These are phyloP conservation scores for Neofusicoccum sp. DNA, from an alignment of 2,329 filamentous ascomycete genomes.

Conservation along the genomic window DNA sequence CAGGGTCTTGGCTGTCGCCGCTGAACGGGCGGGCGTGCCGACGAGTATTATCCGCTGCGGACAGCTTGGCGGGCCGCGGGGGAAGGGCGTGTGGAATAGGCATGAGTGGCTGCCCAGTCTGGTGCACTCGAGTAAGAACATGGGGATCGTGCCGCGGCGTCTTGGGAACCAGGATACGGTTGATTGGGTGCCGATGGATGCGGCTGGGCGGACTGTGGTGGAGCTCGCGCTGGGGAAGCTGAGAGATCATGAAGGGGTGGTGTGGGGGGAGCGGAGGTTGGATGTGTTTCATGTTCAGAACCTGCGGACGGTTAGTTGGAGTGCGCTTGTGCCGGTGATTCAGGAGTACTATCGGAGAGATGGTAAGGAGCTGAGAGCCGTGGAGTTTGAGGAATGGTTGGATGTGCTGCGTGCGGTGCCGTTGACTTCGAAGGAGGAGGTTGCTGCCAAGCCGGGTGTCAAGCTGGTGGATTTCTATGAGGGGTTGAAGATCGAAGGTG, in stretches of 20 bases:
- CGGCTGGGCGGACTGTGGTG: conserved; percentile 16
- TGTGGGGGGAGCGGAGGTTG: not conserved
- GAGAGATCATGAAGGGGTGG: not conserved
- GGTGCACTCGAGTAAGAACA: conserved; percentile 27
- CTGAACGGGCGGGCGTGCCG: conserved; percentile 30
- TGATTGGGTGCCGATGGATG: conserved; percentile 31
- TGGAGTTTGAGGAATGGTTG: conserved; percentile 22
- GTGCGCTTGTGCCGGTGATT: conserved; percentile 19
- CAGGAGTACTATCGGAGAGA: not conserved
- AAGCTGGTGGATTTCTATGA: conserved; percentile 26
- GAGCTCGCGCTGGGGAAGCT: conserved; percentile 5
- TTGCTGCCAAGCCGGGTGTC: conserved; percentile 22
- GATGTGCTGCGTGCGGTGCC: conserved; percentile 15
- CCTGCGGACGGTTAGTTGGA: conserved; percentile 19
- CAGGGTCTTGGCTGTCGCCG: conserved; percentile 35
- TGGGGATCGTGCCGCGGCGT: conserved; percentile 27
- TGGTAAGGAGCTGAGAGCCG: not conserved
- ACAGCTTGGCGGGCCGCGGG: conserved; percentile 34
- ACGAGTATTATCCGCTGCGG: conserved; percentile 32
- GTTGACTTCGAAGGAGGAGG: conserved; percentile 11
- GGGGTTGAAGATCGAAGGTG: conserved; percentile 19
- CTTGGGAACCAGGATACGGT: conserved; percentile 27
- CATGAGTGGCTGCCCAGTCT: conserved; percentile 35
- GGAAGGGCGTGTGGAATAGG: conserved; percentile 30
- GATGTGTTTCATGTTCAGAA: conserved; percentile 26